phyloP scores from a whole-genome alignment of 176 grass and related monocot species.

The Carex scoparia region DNA sequence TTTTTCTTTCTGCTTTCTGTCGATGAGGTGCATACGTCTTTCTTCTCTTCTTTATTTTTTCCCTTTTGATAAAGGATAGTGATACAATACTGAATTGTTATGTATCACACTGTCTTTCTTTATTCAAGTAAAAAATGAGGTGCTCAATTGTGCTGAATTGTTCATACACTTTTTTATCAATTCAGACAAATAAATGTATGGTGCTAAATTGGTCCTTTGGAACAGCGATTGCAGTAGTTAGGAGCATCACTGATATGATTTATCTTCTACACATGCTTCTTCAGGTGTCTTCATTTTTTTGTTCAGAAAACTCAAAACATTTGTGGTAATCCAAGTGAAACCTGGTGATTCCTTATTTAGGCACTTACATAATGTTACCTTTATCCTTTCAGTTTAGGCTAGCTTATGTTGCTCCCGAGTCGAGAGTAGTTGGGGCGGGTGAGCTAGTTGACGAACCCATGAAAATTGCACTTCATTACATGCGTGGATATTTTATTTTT shows the following conservation, averaged over 20 bases:
- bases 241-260: conserved; percentile 90
- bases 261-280: conserved; percentile 95
- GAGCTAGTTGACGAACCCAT: conserved; percentile 85
- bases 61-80: background rate
- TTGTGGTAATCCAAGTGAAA: background rate
- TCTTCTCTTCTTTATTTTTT: conserved; percentile 1
- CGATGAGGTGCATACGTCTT: conserved; percentile 39
- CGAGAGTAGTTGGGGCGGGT: conserved; percentile 80
- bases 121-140: background rate
- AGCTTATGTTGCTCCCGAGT: conserved; percentile 92
- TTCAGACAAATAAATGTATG: conserved; percentile 74
- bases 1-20: conserved; percentile 85
- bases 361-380: conserved; percentile 5
- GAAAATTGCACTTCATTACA: conserved; percentile 82
- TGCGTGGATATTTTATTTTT: conserved; percentile 70
- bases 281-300: conserved; percentile 50
- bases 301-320: background rate
- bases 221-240: conserved; percentile 58
- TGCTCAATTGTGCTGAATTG: background rate
- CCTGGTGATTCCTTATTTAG: background rate
- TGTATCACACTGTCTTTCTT: background rate
- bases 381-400: conserved; percentile 74
- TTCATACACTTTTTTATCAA: conserved; percentile 12
- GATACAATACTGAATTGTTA: background rate
- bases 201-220: conserved; percentile 72